Evolutionary conservation across 768 basidiomycete species (phyloP).

Genomic region (Mycena vulgaris): DNA sequence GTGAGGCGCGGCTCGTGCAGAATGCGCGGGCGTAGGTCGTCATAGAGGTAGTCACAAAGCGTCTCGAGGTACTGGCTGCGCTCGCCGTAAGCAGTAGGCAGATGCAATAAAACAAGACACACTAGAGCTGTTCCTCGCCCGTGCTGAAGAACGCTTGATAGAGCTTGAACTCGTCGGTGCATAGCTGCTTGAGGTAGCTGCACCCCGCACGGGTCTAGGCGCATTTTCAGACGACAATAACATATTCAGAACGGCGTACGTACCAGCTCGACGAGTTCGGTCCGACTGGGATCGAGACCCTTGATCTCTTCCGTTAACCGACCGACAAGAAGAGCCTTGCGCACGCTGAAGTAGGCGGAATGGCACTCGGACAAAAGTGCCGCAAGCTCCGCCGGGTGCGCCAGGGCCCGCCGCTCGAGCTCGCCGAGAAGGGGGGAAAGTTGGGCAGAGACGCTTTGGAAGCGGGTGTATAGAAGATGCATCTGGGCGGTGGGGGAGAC

Average conservation of each 20-base stretch:
- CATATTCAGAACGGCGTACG: slow-evolving; percentile 23
- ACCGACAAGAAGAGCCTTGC: slow-evolving; percentile 80
- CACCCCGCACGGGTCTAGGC: slow-evolving; percentile 91
- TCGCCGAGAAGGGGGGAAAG: slow-evolving; percentile 87
- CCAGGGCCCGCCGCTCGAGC: slow-evolving; percentile 82
- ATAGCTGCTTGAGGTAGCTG: slow-evolving; percentile 92
- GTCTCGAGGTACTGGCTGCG: slow-evolving; percentile 89
- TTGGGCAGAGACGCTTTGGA: slow-evolving; percentile 78
- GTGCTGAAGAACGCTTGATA: slow-evolving; percentile 91
- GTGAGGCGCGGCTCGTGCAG: slow-evolving; percentile 92
- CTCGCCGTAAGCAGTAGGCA: neutral
- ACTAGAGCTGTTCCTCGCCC: slow-evolving; percentile 78
- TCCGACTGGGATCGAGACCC: slow-evolving; percentile 82
- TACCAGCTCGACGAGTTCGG: slow-evolving; percentile 92
- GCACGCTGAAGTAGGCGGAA: slow-evolving; percentile 81
- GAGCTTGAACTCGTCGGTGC: slow-evolving; percentile 90
- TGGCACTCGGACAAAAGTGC: slow-evolving; percentile 91
- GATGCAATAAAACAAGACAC: slow-evolving; percentile 36
- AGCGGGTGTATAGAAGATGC: slow-evolving; percentile 93
- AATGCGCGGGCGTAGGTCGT: slow-evolving; percentile 95
- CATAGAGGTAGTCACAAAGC: slow-evolving; percentile 94
- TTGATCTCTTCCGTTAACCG: slow-evolving; percentile 87
- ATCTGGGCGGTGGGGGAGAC: slow-evolving; percentile 84
- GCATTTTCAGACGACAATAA: neutral
- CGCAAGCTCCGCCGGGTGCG: slow-evolving; percentile 88